Conservation (phyloP, 2,329 filamentous ascomycete species). For the Leptographium procerum region DNA sequence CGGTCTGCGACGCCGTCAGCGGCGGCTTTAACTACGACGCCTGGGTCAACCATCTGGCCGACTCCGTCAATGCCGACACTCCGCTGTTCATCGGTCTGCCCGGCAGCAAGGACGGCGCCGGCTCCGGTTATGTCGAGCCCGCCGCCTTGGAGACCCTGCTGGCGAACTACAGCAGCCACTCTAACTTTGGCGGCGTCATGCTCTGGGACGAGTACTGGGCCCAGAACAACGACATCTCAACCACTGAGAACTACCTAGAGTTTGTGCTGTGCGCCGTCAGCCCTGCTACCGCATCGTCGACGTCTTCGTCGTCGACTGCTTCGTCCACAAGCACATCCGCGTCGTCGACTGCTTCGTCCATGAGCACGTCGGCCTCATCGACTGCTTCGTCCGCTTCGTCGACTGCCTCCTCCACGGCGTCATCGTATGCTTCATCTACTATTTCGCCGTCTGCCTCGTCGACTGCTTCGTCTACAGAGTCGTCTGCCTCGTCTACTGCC, state of each 20-base stretch:
- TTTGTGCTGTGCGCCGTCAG: constrained; percentile 1
- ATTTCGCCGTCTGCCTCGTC: constrained; percentile 8
- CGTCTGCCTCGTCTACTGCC: constrained; percentile 1
- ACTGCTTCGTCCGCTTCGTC: background rate
- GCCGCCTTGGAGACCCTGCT: constrained; percentile 13
- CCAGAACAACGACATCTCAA: constrained; percentile 8
- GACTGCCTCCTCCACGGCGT: constrained; percentile 16
- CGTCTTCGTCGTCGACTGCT: constrained; percentile 2
- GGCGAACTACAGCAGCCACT: constrained; percentile 14
- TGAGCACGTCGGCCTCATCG: constrained; percentile 4
- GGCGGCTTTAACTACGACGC: constrained; percentile 25
- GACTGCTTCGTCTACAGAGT: constrained; percentile 2
- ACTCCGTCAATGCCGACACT: constrained; percentile 22
- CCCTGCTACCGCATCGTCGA: background rate
- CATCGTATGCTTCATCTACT: background rate
- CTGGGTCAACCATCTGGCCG: constrained; percentile 22
- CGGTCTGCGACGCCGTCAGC: constrained; percentile 22
- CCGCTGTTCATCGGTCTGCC: constrained; percentile 29
- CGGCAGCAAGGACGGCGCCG: constrained; percentile 14
- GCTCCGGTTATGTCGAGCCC: constrained; percentile 17
- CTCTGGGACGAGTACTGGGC: constrained; percentile 21
- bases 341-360: constrained; percentile 2
- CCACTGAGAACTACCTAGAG: constrained; percentile 15
- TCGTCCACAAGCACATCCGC: background rate
- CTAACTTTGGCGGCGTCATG: constrained; percentile 22